Base-by-base conservation (phyloP, 2,329 filamentous ascomycete genomes). In the Monosporascus ibericus region DNA sequence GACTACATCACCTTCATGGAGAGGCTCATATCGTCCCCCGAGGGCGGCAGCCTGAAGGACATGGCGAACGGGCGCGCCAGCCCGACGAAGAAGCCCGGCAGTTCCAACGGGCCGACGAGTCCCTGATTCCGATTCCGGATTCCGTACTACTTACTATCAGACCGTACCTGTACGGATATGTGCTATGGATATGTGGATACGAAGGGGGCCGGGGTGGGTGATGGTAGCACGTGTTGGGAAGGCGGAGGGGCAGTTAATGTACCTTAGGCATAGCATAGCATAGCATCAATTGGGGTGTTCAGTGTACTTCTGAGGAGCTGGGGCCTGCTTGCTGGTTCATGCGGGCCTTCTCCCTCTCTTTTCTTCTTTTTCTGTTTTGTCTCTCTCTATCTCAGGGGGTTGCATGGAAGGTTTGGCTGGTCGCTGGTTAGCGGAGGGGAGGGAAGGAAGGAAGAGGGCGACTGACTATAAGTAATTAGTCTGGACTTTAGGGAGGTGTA, bases 1-100 rank as follows among this genome's bases (percentile, higher is more conserved):
- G 94, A 99, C 72, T 99, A 99, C 74, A 91, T 97, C 59, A 86
- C 83, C 58, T 99, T 97, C 70, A 99, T 99, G 94, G 87, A 96
- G 70, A 88, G 86, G 66, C 77, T 94, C 72, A 88, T 91, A 38
- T 52, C 56, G 2, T 53, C 54, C 17, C 58, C 56, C 17, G 55
- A 48, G 1, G 57, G 53, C 60, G 69, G 73, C 20, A 51, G 55
- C 36, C 50, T 63, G n/a, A 58, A 59, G 42, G 63, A 65, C 50
- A 57, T 59, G 50, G 61, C 62, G 24, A 67, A 69, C 53, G 65
- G 65, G 18, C 56, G 61, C 44, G 55, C 44, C 47, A 69, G 65
- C 44, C 64, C 66, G 15, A 57, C 60, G 17, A 69, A 64, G 56
- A 63, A 58, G 40, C 40, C 58, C 17, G 64, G 63, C 44, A 62